phyloP scores from a whole-genome alignment of 345 rosid species.

The Eucalyptus grandis region DNA sequence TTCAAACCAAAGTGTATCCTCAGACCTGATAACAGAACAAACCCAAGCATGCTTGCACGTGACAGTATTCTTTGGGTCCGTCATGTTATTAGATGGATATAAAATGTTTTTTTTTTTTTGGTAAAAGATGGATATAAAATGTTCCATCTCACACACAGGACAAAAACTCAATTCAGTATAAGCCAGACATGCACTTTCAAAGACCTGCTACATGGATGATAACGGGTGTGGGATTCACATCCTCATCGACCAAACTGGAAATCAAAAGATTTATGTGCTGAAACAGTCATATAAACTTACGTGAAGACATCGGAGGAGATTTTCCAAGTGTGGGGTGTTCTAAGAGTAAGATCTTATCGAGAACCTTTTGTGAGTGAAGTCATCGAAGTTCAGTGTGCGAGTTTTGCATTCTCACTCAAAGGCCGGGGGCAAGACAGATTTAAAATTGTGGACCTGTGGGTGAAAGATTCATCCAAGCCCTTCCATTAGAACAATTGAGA shows the following conservation, averaged over 20 bases:
- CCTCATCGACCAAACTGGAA: neutral
- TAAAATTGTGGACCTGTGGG: neutral
- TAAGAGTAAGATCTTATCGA: neutral
- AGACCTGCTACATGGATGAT: neutral
- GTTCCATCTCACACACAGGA: neutral
- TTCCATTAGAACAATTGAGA: neutral
- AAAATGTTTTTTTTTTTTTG: neutral
- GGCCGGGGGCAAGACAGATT: neutral
- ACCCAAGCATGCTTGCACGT: neutral
- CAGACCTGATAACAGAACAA: neutral
- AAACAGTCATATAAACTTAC: neutral
- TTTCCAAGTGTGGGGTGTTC: neutral
- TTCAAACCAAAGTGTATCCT: neutral
- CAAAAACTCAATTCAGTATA: neutral
- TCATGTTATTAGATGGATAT: neutral
- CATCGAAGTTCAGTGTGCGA: rapidly evolving
- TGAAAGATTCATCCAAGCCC: neutral
- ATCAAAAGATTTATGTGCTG: neutral
- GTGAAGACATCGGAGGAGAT: neutral
- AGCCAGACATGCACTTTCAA: neutral
- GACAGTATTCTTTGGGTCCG: neutral
- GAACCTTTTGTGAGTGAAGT: neutral
- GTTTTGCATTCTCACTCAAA: neutral
- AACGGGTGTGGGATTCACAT: neutral
- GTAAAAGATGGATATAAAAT: neutral